Evolutionary conservation across 2,329 filamentous ascomycete species (phyloP), one percentile per base, ranked within the genome.

Genomic region (Nothophoma quercina): DNA sequence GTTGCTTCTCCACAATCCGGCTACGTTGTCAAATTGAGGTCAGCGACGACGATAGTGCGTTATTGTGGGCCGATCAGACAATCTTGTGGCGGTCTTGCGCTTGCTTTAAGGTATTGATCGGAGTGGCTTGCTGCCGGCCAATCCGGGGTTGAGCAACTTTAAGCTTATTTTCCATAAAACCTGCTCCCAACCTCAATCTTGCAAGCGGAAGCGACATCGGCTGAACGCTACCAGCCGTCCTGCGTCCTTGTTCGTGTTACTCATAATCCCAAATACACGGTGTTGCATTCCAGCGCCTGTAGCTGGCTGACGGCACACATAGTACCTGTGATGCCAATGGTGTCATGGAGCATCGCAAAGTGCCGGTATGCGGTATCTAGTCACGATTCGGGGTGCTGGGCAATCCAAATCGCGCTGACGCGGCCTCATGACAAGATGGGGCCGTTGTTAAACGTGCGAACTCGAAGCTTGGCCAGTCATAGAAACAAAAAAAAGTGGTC

Each of bases 111-210:
- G 36, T 42, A 38, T 44, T 32, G 40, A 51, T 44, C 45, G 34
- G 45, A 29, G 42, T 43, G 42, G 45, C 40, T 52, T 44, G 41
- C 32, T 42, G 46, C 43, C 51, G 56, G 56, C 51, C 53, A 51
- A 57, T 55, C 62, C 56, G 51, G 64, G 65, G 59, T 49, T 54
- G 49, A 61, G 58, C 56, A 63, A 63, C n/a, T 69, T 46, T 72
- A 72, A 70, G 69, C 69, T 72, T 72, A 72, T 71, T 71, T 67
- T 67, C 67, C n/a, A n/a, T n/a, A 71, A 71, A 70, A 71, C 60
- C 65, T 65, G 63, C 59, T 63, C 52, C n/a, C 63, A 72, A 70
- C 67, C 67, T 72, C 71, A 72, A 70, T 53, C 62, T 53, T 65
- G 59, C 50, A 64, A 55, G 51, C 52, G 62, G 63, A 64, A 68